These are phyloP conservation scores for Tetramitus jugosus DNA, from an alignment of 208 protist species.

Conservation along the genomic window DNA sequence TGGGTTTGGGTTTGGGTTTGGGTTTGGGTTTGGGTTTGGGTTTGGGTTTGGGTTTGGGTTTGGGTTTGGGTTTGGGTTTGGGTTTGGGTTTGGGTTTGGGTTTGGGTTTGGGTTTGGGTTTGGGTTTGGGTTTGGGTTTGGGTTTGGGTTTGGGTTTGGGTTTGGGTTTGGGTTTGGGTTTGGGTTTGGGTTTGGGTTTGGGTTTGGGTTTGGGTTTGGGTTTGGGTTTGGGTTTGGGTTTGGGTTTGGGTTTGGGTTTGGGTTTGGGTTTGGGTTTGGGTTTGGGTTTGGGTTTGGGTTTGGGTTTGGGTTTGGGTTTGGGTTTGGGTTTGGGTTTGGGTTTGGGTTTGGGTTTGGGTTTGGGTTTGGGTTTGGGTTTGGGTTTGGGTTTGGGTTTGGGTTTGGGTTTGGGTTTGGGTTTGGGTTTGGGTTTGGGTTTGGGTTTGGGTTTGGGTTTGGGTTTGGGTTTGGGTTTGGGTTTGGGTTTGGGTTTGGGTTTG, in stretches of 20 bases:
- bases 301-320: constrained; percentile 44
- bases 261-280: constrained; percentile 48
- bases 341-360: constrained; percentile 47
- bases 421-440: no score
- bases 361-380: no score
- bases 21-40: constrained; percentile 30
- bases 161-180: constrained; percentile 27
- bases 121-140: constrained; percentile 41
- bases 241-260: constrained; percentile 43
- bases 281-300: constrained; percentile 40
- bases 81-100: constrained; percentile 42
- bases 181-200: constrained; percentile 44
- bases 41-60: constrained; percentile 40
- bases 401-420: no score
- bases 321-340: constrained; percentile 47
- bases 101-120: constrained; percentile 44
- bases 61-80: constrained; percentile 39
- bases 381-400: no score
- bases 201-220: constrained; percentile 41
- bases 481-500: constrained; percentile 41
- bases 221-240: constrained; percentile 42
- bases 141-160: constrained; percentile 44
- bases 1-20: constrained; percentile 41
- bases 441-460: constrained; percentile 41
- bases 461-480: constrained; percentile 41